Conservation (phyloP, 768 basidiomycete genomes). For the Amanita pallidorosea region DNA sequence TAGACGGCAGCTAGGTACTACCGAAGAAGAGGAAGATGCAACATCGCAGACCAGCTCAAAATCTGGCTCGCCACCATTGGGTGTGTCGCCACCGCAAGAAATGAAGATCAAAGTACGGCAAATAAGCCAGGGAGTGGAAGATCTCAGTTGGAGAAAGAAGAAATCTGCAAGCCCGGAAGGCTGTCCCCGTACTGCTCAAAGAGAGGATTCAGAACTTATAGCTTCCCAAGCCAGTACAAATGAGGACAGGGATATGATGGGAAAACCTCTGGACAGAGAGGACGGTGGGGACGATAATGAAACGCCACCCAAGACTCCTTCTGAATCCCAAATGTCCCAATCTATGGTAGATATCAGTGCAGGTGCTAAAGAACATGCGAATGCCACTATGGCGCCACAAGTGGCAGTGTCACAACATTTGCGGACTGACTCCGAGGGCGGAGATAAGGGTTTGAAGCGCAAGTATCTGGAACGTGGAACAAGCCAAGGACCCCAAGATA, state of each 20-base stretch:
- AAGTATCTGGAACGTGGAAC: constrained; percentile 59
- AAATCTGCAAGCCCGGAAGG: constrained; percentile 22
- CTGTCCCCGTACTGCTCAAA: constrained; percentile 9
- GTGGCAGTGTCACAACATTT: constrained; percentile 10
- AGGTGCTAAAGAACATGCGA: constrained; percentile 5
- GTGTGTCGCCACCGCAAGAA: constrained; percentile 65
- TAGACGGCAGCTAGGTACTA: constrained; percentile 46
- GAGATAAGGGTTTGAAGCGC: constrained; percentile 59
- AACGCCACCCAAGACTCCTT: constrained; percentile 4
- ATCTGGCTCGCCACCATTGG: constrained; percentile 33
- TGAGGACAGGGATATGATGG: background rate
- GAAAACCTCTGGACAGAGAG: background rate
- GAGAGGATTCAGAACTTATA: background rate
- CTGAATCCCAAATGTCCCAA: constrained; percentile 10
- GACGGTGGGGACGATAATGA: background rate
- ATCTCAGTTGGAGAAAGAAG: constrained; percentile 58
- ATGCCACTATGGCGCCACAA: constrained; percentile 6
- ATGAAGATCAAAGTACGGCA: constrained; percentile 64
- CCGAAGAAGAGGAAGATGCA: constrained; percentile 53
- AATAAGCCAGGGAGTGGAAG: constrained; percentile 72
- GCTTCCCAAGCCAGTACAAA: background rate
- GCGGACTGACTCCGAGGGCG: constrained; percentile 33
- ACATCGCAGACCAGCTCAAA: constrained; percentile 27
- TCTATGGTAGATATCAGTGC: constrained; percentile 12
- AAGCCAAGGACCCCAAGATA: constrained; percentile 43